Conservation (phyloP, 2,329 filamentous ascomycete species). For the Fusarium haematococcum region DNA sequence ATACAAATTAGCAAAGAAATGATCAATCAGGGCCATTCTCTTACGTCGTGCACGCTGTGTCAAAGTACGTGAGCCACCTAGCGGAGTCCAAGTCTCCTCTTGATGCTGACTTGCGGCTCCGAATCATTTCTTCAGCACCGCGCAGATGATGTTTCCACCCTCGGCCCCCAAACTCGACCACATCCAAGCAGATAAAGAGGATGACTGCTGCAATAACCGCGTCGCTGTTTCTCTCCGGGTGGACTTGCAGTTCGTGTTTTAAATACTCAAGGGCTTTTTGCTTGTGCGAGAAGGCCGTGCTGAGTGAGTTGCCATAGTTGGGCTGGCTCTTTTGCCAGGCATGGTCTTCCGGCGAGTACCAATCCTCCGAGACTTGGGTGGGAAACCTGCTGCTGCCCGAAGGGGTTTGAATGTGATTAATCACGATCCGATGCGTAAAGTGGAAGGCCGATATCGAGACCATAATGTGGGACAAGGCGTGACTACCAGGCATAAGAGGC, state of each 20-base stretch:
- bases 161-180: slow-evolving; percentile 17
- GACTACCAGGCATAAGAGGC: slow-evolving; percentile 17
- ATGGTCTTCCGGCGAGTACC: background rate
- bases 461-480: slow-evolving; percentile 16
- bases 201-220: slow-evolving; percentile 15
- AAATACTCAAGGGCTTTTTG: slow-evolving; percentile 11
- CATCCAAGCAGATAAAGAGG: slow-evolving; percentile 18
- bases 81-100: background rate
- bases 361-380: background rate
- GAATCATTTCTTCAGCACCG: slow-evolving; percentile 15
- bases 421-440: slow-evolving; percentile 11
- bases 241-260: background rate
- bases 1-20: background rate
- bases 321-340: background rate
- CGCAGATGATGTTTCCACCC: slow-evolving; percentile 16
- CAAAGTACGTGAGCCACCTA: slow-evolving; percentile 15
- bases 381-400: background rate
- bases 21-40: background rate
- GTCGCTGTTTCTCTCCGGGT: background rate
- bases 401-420: background rate
- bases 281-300: slow-evolving; percentile 13
- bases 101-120: background rate
- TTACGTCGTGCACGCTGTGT: slow-evolving; percentile 26
- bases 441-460: slow-evolving; percentile 24
- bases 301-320: background rate